Conservation (phyloP, 371 early-diverging fungal species). For the Smittium mucronatum region DNA sequence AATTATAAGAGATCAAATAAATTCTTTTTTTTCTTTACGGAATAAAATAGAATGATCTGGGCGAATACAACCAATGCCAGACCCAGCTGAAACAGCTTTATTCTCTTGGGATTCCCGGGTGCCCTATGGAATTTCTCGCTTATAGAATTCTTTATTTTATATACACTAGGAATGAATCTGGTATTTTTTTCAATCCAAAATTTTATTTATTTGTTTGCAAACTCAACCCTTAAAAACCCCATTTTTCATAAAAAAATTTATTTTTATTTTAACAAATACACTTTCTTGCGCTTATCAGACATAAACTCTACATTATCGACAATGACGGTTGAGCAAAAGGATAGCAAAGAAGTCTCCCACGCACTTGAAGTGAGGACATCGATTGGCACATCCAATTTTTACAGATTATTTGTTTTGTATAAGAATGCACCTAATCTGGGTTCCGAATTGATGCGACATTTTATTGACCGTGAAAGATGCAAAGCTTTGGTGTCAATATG, state of each 20-base stretch:
- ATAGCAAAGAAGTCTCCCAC: constrained; percentile 47
- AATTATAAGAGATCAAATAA: constrained; percentile 3
- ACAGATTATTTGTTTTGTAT: constrained; percentile 66
- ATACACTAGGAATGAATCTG: constrained; percentile 69
- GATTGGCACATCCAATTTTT: constrained; percentile 65
- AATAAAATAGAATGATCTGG: constrained; percentile 71
- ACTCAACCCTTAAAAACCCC: too few species aligned
- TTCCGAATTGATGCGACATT: constrained; percentile 74
- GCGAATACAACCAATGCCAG: constrained; percentile 94
- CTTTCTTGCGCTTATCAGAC: too few species aligned
- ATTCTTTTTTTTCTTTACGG: too few species aligned
- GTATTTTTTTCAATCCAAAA: constrained; percentile 26
- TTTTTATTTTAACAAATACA: too few species aligned
- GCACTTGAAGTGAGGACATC: constrained; percentile 72
- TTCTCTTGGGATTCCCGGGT: constrained; percentile 45
- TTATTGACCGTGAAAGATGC: constrained; percentile 70
- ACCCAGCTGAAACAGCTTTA: constrained; percentile 81
- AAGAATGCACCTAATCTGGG: constrained; percentile 67
- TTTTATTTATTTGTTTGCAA: not conserved
- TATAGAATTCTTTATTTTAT: constrained; percentile 83
- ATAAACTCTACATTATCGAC: constrained; percentile 44
- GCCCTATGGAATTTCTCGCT: constrained; percentile 72
- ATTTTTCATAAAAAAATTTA: too few species aligned
- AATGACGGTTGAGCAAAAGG: constrained; percentile 37
- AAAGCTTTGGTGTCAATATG: constrained; percentile 49